Evolutionary conservation across 805 yeast species (phyloP), one percentile per base, ranked within the genome.

Genomic region (Pichia gijzeniarum): DNA sequence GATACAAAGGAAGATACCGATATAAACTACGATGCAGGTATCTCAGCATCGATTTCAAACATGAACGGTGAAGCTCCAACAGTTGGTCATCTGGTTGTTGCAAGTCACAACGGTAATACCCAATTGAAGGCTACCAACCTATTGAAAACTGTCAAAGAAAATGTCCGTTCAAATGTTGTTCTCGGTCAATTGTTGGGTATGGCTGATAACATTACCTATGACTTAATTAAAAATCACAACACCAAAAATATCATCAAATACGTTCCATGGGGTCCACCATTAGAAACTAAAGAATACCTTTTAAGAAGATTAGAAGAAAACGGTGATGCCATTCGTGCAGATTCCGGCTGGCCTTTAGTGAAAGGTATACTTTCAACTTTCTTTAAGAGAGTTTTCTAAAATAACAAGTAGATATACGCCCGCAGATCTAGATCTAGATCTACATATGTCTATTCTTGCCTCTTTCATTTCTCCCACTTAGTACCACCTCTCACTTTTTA

Each of bases 211-310:
- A 77, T 86, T 49, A 87, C 96, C 21, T 74, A 75, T 61, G 87
- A 85, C 54, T 73, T 90, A 58, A 77, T 86, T 46, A 67, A 72
- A 35, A 71, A 79, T 39, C 77, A 84, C 53, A 72, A 77, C 38
- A 85, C 77, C 38, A 78, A 74, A 50, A 87, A 87, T 58, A 82
- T 90, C 44, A 82, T 91, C 67, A 91, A 91, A 68, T 90, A 91
- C 62, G 96, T 90, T 51, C 95, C 97, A 16, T 90, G 97, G 97
- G 97, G 97, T 9, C 97, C 97, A 30, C 95, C 95, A 45, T 67
- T 79, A 54, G 97, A 91, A 68, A 89, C 96, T 48, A 88, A 86
- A 69, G 95, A 87, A 55, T 90, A 90, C 61, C 68, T 90, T 50
- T 70, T 82, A 51, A 81, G 98, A 71, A 79, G 98, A 68, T 71